Evolutionary conservation across 2,329 filamentous ascomycete genomes (phyloP).

Genomic region (Trichoderma sp.): DNA sequence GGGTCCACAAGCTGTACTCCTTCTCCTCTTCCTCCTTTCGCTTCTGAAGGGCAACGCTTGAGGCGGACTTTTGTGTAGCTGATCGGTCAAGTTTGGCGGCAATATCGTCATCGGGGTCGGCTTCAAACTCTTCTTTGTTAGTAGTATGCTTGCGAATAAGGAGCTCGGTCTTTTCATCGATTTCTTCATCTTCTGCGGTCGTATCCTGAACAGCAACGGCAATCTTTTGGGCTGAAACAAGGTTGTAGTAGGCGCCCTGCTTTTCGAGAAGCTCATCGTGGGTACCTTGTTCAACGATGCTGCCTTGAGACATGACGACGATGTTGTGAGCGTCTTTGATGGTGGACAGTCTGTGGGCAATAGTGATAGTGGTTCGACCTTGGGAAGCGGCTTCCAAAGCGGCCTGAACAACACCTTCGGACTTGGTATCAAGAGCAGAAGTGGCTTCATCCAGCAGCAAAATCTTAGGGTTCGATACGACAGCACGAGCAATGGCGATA

Average conservation of each 20-base stretch:
- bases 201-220: slow-evolving; percentile 61
- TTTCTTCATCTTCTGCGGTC: slow-evolving; percentile 55
- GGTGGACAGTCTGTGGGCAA: slow-evolving; percentile 92
- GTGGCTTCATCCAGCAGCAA: slow-evolving; percentile 94
- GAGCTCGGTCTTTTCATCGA: slow-evolving; percentile 54
- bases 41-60: slow-evolving; percentile 69
- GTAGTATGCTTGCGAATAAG: slow-evolving; percentile 52
- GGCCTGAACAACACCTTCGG: slow-evolving; percentile 90
- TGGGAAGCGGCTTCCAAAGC: slow-evolving; percentile 84
- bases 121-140: slow-evolving; percentile 49
- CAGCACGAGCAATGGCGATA: slow-evolving; percentile 88
- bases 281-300: slow-evolving; percentile 87
- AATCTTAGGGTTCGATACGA: slow-evolving; percentile 90
- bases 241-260: slow-evolving; percentile 75
- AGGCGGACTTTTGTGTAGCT: slow-evolving; percentile 62
- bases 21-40: slow-evolving; percentile 53
- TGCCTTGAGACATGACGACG: slow-evolving; percentile 83
- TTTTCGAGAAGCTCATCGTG: slow-evolving; percentile 77
- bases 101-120: slow-evolving; percentile 67
- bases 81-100: slow-evolving; percentile 61
- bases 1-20: slow-evolving; percentile 72
- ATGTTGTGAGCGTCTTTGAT: slow-evolving; percentile 96
- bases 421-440: slow-evolving; percentile 89
- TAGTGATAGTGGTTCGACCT: slow-evolving; percentile 92
- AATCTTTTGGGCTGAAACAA: slow-evolving; percentile 89